phyloP scores from a whole-genome alignment of 192 early-diverging fungal genomes.

The Coemansia sp. region DNA sequence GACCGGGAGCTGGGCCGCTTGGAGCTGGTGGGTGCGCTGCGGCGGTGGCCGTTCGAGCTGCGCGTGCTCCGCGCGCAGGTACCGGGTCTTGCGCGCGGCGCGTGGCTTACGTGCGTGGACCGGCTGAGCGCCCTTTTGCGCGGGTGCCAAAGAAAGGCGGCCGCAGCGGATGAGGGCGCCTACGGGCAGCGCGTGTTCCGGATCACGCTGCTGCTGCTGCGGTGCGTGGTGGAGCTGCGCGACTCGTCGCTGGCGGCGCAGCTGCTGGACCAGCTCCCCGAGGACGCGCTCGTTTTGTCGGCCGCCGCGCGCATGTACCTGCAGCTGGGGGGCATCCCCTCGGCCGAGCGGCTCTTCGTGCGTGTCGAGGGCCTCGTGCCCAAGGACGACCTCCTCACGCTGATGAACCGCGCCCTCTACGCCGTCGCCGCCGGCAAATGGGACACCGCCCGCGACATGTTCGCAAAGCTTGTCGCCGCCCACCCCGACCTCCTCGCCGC shows the following conservation, averaged over 20 bases:
- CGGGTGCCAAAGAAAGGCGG: conserved; percentile 16
- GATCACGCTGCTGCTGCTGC: conserved; percentile 17
- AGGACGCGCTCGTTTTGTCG: conserved; percentile 30
- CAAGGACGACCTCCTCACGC: conserved; percentile 18
- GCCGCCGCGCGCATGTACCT: conserved; percentile 31
- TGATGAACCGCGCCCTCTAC: conserved; percentile 42
- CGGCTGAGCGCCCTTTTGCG: conserved; percentile 25
- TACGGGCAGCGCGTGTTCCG: conserved; percentile 18
- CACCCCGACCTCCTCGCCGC: conserved; percentile 23
- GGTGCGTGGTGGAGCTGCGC: conserved; percentile 9
- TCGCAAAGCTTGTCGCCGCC: conserved; percentile 6
- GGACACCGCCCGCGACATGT: conserved; percentile 25
- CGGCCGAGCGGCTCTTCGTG: conserved; percentile 28
- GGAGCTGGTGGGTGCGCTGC: conserved; percentile 7
- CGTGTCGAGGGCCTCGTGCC: conserved; percentile 9
- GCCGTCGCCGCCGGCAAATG: conserved; percentile 38
- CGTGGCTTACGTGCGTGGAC: conserved; percentile 12
- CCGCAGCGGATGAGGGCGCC: too few relatives aligned
- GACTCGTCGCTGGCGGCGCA: conserved; percentile 17
- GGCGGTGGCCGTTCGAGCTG: conserved; percentile 46
- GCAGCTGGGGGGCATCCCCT: conserved; percentile 32
- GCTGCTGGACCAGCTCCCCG: conserved; percentile 6
- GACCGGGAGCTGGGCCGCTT: conserved; percentile 23
- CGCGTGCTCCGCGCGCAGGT: conserved; percentile 33
- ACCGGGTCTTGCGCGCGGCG: conserved; percentile 11